These are phyloP conservation scores for Chaetomium olivaceum DNA, from an alignment of 2,329 filamentous ascomycete genomes.

Conservation along the genomic window DNA sequence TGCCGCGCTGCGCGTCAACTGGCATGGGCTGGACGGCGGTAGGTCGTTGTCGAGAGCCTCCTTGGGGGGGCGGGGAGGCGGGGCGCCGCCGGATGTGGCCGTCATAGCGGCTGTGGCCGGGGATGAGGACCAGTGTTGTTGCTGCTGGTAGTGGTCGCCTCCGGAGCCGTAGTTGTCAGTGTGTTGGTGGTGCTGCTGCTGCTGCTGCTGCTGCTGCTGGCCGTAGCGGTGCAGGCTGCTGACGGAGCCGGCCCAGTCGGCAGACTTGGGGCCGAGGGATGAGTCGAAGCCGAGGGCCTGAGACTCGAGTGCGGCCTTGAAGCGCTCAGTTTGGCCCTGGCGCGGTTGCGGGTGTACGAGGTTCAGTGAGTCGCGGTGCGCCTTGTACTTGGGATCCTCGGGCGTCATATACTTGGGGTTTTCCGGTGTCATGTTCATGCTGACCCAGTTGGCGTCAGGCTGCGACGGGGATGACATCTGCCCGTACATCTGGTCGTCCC, in stretches of 20 bases:
- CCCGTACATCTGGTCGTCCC: conserved; percentile 29
- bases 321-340: conserved; percentile 70
- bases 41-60: conserved; percentile 52
- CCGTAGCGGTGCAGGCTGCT: conserved; percentile 58
- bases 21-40: conserved; percentile 29
- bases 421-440: conserved; percentile 57
- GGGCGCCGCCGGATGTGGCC: conserved; percentile 34
- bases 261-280: conserved; percentile 59
- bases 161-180: conserved; percentile 51
- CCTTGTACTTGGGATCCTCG: conserved; percentile 78
- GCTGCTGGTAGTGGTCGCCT: conserved; percentile 34
- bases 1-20: conserved; percentile 38
- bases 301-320: conserved; percentile 71
- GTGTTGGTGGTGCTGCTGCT: conserved; percentile 40
- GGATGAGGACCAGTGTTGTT: conserved; percentile 51
- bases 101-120: conserved; percentile 36
- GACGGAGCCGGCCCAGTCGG: conserved; percentile 63
- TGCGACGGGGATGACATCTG: conserved; percentile 44
- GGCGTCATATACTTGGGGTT: conserved; percentile 68
- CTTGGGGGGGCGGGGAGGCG: conserved; percentile 62
- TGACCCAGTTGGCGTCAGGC: conserved; percentile 26
- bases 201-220: conserved; percentile 33
- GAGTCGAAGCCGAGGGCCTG: conserved; percentile 69
- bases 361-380: conserved; percentile 77
- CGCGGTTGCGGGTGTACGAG: conserved; percentile 78